These are phyloP conservation scores for Coffea canephora DNA, from an alignment of 257 asterid genomes.

Conservation along the genomic window DNA sequence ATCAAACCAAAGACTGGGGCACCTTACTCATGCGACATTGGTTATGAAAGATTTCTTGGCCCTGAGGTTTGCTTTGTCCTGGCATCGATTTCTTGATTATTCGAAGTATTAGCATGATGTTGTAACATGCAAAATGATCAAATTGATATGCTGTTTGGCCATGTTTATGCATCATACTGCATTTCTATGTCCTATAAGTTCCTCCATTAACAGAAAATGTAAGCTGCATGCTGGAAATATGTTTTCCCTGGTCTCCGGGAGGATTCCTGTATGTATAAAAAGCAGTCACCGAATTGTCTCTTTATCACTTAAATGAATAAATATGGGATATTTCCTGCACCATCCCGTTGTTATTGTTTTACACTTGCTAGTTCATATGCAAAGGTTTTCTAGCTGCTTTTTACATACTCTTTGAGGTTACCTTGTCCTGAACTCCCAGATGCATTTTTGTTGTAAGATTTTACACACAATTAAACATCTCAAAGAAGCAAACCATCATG, in stretches of 20 bases:
- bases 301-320: not conserved
- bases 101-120: not conserved
- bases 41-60: constrained; percentile 97
- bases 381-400: not conserved
- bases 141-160: not conserved
- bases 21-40: constrained; percentile 86
- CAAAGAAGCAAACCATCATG: not conserved
- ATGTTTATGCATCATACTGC: not conserved
- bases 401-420: not conserved
- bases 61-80: constrained; percentile 71
- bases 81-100: constrained; percentile 21
- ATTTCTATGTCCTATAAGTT: not conserved
- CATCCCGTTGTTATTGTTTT: not conserved
- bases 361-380: no score
- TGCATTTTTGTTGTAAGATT: not conserved
- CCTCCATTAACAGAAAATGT: not conserved
- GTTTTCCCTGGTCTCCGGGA: not conserved
- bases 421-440: not conserved
- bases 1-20: constrained; percentile 96
- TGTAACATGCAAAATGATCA: not conserved
- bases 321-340: not conserved
- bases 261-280: not conserved
- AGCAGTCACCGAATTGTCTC: not conserved
- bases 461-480: not conserved
- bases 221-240: not conserved